phyloP scores from a whole-genome alignment of 192 early-diverging fungal genomes.

The Podochytrium sp. region DNA sequence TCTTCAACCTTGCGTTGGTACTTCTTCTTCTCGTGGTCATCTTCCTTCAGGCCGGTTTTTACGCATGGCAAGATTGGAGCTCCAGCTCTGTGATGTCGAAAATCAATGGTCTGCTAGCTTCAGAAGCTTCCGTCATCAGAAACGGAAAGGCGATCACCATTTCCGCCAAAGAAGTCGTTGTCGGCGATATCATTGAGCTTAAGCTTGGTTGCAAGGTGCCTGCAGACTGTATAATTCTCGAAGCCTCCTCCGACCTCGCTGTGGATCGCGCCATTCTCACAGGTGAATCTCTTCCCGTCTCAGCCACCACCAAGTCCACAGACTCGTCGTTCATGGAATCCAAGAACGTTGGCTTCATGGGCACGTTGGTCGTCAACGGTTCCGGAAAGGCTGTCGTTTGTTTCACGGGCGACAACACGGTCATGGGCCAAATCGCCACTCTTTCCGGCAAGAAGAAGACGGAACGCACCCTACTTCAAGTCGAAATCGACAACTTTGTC shows the following conservation, averaged over 20 bases:
- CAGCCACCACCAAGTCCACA: constrained; percentile 63
- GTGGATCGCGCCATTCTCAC: constrained; percentile 83
- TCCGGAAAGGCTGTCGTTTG: constrained; percentile 76
- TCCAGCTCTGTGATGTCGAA: constrained; percentile 32
- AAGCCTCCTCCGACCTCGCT: constrained; percentile 67
- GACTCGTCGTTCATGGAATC: constrained; percentile 78
- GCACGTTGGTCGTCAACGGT: constrained; percentile 73
- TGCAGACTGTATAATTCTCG: constrained; percentile 73
- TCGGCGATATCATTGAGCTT: constrained; percentile 76
- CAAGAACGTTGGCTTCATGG: constrained; percentile 82
- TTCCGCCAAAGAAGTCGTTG: constrained; percentile 63
- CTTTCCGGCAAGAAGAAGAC: constrained; percentile 46
- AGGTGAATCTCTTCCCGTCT: constrained; percentile 72
- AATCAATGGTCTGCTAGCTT: constrained; percentile 28
- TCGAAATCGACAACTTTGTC: constrained; percentile 70
- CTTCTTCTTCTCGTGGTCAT: constrained; percentile 38
- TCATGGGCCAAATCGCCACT: constrained; percentile 77
- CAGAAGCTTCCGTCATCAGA: constrained; percentile 65
- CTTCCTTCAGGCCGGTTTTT: constrained; percentile 33
- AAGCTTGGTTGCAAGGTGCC: constrained; percentile 74
- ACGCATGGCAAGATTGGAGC: constrained; percentile 37
- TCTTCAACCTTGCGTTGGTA: constrained; percentile 34
- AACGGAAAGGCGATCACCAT: constrained; percentile 59
- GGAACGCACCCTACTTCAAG: constrained; percentile 58
- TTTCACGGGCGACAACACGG: constrained; percentile 72